phyloP scores from a whole-genome alignment of 306 rosid genomes.

The Quercus berberidifolia region DNA sequence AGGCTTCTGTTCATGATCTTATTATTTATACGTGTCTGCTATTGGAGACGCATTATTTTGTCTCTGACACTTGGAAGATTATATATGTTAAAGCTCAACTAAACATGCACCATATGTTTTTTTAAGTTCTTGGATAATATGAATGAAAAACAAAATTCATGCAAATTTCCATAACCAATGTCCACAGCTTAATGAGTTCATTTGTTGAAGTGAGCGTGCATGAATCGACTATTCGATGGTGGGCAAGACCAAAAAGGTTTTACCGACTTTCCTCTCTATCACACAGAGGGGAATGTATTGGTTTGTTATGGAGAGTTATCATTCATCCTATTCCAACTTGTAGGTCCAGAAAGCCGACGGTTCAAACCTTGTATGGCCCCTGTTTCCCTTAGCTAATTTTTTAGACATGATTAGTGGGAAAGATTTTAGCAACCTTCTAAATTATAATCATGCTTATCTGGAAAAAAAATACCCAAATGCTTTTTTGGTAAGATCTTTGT shows the following conservation, averaged over 20 bases:
- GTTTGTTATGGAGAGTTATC: neutral
- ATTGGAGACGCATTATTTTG: neutral
- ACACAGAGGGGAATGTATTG: neutral
- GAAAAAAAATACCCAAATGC: neutral
- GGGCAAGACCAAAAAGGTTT: neutral
- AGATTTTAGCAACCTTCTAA: no score
- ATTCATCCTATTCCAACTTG: neutral
- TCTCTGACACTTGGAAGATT: constrained; percentile 4
- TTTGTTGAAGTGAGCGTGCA: neutral
- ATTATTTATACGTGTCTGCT: no score
- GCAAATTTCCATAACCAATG: neutral
- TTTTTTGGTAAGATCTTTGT: neutral
- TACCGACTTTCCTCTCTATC: neutral
- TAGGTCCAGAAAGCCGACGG: neutral
- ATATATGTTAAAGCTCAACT: no score
- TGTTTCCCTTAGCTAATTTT: neutral
- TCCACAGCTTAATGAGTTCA: neutral
- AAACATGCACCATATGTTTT: neutral
- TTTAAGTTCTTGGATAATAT: no score
- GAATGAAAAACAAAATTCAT: neutral
- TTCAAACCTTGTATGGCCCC: neutral
- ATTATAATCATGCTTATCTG: neutral
- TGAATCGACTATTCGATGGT: neutral
- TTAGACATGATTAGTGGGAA: neutral
- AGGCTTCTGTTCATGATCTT: neutral